A percentile compares a stretch with the other conserved stretches of the same genome.
These are phyloP conservation scores for Beta vulgaris DNA, from an alignment of 148 eudicot species.

Conservation along the genomic window DNA sequence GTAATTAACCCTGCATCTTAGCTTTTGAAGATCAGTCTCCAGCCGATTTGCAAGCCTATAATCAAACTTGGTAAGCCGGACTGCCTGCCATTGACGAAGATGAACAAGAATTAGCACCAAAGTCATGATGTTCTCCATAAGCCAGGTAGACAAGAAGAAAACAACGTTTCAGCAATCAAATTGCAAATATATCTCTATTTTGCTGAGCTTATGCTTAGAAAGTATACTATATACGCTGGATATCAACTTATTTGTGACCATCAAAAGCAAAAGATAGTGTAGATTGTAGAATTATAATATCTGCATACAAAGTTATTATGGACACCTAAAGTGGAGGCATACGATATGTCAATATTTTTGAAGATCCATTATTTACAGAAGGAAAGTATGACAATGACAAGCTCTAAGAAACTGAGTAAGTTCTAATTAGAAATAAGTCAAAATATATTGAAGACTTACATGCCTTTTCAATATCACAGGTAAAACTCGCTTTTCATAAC, in stretches of 20 bases:
- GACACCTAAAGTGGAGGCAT: not conserved
- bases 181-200: not conserved
- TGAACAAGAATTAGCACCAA: slow-evolving; percentile 19
- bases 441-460: slow-evolving; percentile 52
- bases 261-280: not conserved
- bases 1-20: slow-evolving; percentile 91
- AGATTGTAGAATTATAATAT: not conserved
- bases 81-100: slow-evolving; percentile 61
- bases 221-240: not conserved
- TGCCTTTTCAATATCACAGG: slow-evolving; percentile 77
- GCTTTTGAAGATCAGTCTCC: slow-evolving; percentile 84
- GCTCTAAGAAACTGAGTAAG: not conserved
- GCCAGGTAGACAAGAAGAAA: slow-evolving; percentile 7
- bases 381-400: not conserved
- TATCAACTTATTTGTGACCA: not conserved
- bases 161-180: slow-evolving; percentile 1
- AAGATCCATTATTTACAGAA: not conserved
- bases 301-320: not conserved
- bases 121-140: not conserved
- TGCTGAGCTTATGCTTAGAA: not conserved
- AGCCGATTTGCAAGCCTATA: slow-evolving; percentile 90
- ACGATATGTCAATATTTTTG: not conserved
- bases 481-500: slow-evolving; percentile 70
- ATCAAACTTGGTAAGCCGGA: slow-evolving; percentile 89
- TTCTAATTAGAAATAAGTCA: not conserved